Evolutionary conservation across 2,329 filamentous ascomycete genomes (phyloP).

Genomic region (Cytospora mali): DNA sequence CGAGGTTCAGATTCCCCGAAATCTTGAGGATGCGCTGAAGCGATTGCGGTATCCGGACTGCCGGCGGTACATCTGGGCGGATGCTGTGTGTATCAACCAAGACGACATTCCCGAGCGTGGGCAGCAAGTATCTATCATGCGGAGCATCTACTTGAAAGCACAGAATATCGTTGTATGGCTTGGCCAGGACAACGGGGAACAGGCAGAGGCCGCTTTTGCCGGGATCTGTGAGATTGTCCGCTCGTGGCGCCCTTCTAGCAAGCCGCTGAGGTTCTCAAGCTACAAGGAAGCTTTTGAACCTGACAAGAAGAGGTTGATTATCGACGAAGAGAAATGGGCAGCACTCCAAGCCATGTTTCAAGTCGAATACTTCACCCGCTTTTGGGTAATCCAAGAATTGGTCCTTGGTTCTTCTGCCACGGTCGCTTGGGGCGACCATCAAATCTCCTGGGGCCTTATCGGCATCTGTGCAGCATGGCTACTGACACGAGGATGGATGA

Average conservation of each 20-base stretch:
- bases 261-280: constrained; percentile 19
- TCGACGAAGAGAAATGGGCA: constrained; percentile 22
- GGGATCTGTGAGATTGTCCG: constrained; percentile 24
- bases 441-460: constrained; percentile 27
- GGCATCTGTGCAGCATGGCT: constrained; percentile 28
- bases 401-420: constrained; percentile 24
- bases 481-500: constrained; percentile 27
- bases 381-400: constrained; percentile 30
- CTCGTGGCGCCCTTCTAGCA: constrained; percentile 21
- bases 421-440: constrained; percentile 26
- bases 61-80: constrained; percentile 19
- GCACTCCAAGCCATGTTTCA: constrained; percentile 26
- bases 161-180: constrained; percentile 15
- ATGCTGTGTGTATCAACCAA: constrained; percentile 23
- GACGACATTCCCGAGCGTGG: constrained; percentile 12
- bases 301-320: neutral
- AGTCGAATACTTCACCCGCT: constrained; percentile 26
- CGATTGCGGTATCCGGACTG: neutral
- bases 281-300: constrained; percentile 22
- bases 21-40: constrained; percentile 11
- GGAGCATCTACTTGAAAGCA: constrained; percentile 9
- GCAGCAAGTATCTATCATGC: constrained; percentile 17
- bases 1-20: constrained; percentile 4
- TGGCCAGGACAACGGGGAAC: constrained; percentile 10
- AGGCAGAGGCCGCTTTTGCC: constrained; percentile 18